These are phyloP conservation scores for Coccomyxa sp. DNA, from an alignment of 139 green algal genomes.

Conservation along the genomic window DNA sequence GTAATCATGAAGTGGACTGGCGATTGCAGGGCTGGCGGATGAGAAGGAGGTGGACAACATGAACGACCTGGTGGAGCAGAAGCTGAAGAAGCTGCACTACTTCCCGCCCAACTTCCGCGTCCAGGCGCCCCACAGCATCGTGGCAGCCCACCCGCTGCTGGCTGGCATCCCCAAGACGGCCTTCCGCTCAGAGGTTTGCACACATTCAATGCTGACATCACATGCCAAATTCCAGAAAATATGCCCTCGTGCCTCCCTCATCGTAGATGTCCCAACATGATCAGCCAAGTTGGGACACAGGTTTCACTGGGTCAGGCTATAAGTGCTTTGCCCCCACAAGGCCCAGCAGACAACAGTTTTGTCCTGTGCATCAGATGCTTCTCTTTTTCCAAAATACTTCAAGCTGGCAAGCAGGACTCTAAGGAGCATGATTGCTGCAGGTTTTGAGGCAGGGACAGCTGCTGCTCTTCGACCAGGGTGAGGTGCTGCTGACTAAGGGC, in stretches of 20 bases:
- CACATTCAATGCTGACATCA: no score
- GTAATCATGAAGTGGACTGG: neutral
- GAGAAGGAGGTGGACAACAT: conserved; percentile 12
- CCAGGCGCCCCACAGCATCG: neutral
- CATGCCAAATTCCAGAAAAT: neutral
- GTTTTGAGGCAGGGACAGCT: neutral
- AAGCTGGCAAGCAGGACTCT: neutral
- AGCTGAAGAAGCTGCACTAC: conserved; percentile 21
- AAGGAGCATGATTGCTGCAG: neutral
- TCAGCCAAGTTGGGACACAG: neutral
- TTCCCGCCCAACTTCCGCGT: neutral
- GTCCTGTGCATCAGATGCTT: neutral
- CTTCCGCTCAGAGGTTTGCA: neutral
- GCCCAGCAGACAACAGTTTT: neutral
- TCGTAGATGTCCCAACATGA: neutral
- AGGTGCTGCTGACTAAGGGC: neutral
- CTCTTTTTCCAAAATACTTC: neutral
- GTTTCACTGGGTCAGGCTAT: no score
- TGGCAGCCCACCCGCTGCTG: conserved; percentile 6
- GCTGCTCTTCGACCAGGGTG: neutral
- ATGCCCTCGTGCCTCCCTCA: neutral
- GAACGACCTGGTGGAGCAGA: conserved; percentile 14
- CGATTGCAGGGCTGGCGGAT: conserved; percentile 17
- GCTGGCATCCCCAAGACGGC: neutral
- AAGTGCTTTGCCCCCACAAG: neutral